Evolutionary conservation across 768 basidiomycete species (phyloP), one percentile per base, ranked within the genome.

Genomic region (Galerina marginata): DNA sequence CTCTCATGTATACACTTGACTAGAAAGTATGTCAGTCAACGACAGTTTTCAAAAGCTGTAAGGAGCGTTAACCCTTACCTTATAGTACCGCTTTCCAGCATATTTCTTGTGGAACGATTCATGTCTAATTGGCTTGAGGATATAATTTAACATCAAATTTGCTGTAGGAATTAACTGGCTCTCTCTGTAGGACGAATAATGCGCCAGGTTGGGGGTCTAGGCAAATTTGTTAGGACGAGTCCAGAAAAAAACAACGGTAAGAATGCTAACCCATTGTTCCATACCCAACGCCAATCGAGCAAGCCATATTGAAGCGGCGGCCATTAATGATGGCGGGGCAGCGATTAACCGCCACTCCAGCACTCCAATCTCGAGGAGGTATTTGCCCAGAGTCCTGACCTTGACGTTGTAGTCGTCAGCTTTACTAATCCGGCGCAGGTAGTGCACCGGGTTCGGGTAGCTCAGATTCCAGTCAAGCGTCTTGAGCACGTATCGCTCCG

Each of bases 391-490:
- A 0, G 96, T 97, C 63, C 96, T 79, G 26, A 91, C 91, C 70
- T 94, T 89, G 59, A 96, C 87, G 68, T 99, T 93, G 73, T 96
- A 98, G 58, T 93, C 91, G 67, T 99, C 97, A 1, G 97, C 97
- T 77, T 99, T 99, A 79, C 93, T 95, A 48, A 94, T 86, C 11
- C 96, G 83, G 40, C 96, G 81, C 51, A 99, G 82, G 79, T 92
- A 98, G 71, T 96, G 92, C 68, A 99, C 92, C 1, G 96, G 95
- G 72, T 94, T 96, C 25, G 96, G 95, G 71, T 91, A 96, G 67
- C 89, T 89, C 66, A 99, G 68, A 73, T 97, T 93, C 88, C 93
- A 99, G 59, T 95, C 91, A 46, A 99, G 80, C 12, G 94, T 95
- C 77, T 94, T 92, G 62, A 99, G 79, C 47, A 99, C 86, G 71